Conservation (phyloP, 2,329 filamentous ascomycete species). For the Akanthomyces lecanii region DNA sequence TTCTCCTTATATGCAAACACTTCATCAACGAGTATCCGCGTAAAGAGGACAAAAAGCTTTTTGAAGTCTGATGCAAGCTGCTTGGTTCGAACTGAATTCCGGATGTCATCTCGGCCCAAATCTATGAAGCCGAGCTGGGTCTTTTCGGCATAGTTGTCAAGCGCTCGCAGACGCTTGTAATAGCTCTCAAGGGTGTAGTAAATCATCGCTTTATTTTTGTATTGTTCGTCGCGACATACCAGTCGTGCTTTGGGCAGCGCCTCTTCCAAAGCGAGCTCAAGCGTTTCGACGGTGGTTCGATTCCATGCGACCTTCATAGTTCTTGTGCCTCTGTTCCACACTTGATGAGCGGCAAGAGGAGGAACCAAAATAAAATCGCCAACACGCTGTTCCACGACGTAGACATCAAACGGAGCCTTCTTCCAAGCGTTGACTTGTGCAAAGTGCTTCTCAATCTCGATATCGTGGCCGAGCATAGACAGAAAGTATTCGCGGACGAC, state of each 20-base stretch:
- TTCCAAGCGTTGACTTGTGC: conserved; percentile 95
- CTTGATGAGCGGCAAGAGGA: conserved; percentile 89
- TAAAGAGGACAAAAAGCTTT: conserved; percentile 72
- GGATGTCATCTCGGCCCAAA: conserved; percentile 43
- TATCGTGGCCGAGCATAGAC: conserved; percentile 88
- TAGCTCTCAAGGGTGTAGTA: conserved; percentile 86
- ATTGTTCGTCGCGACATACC: conserved; percentile 95
- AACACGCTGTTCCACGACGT: conserved; percentile 82
- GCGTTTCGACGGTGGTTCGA: conserved; percentile 83
- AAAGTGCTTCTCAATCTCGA: conserved; percentile 95
- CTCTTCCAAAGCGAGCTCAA: conserved; percentile 80
- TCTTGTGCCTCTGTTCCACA: conserved; percentile 94
- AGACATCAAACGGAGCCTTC: conserved; percentile 87
- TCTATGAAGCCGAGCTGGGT: conserved; percentile 44
- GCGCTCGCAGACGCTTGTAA: conserved; percentile 51
- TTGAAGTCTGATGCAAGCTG: conserved; percentile 82
- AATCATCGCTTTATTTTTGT: conserved; percentile 96
- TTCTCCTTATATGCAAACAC: conserved; percentile 73
- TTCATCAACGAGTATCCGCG: conserved; percentile 76
- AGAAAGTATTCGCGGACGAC: conserved; percentile 91
- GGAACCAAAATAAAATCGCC: conserved; percentile 94
- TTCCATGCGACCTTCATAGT: conserved; percentile 99
- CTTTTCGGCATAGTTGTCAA: conserved; percentile 47
- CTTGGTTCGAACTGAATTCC: conserved; percentile 46
- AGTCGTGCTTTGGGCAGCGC: conserved; percentile 83